Percentiles rank a stretch among this genome's conserved stretches.
Conservation (phyloP, 208 protist species). For the Trypanosoma melophagium region DNA sequence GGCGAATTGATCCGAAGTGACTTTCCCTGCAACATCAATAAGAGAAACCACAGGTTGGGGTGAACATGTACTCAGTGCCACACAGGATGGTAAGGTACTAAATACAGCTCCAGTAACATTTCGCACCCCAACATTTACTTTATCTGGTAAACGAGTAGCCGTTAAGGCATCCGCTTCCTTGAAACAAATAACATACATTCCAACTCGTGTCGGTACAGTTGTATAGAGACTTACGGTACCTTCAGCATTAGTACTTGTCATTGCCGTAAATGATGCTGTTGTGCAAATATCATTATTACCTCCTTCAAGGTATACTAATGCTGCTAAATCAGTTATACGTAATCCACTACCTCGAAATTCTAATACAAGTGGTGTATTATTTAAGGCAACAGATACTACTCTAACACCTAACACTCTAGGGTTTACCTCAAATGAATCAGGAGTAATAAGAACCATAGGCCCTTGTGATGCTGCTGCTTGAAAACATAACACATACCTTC, state of each 20-base stretch:
- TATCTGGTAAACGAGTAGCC: constrained; percentile 34
- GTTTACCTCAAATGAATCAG: constrained; percentile 53
- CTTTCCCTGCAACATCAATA: constrained; percentile 32
- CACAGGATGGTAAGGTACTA: constrained; percentile 49
- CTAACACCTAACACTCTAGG: constrained; percentile 47
- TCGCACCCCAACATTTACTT: constrained; percentile 38
- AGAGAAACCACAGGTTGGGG: constrained; percentile 65
- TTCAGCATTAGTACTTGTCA: constrained; percentile 38
- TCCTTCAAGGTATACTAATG: constrained; percentile 43
- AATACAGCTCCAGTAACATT: constrained; percentile 55
- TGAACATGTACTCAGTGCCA: constrained; percentile 39
- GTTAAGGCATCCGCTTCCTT: constrained; percentile 5
- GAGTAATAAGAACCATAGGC: constrained; percentile 40
- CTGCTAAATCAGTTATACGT: constrained; percentile 41
- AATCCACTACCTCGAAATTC: constrained; percentile 59
- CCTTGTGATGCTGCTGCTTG: constrained; percentile 28
- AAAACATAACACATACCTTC: constrained; percentile 81
- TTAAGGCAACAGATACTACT: constrained; percentile 42
- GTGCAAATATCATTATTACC: constrained; percentile 41
- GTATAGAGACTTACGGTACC: constrained; percentile 51
- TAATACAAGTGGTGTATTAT: constrained; percentile 46
- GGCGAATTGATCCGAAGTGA: constrained; percentile 41
- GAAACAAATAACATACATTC: constrained; percentile 73
- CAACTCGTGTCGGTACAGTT: constrained; percentile 43
- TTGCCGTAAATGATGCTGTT: constrained; percentile 29